Evolutionary conservation across 768 basidiomycete species (phyloP), one percentile per base, ranked within the genome.

Genomic region (Russula virescens): DNA sequence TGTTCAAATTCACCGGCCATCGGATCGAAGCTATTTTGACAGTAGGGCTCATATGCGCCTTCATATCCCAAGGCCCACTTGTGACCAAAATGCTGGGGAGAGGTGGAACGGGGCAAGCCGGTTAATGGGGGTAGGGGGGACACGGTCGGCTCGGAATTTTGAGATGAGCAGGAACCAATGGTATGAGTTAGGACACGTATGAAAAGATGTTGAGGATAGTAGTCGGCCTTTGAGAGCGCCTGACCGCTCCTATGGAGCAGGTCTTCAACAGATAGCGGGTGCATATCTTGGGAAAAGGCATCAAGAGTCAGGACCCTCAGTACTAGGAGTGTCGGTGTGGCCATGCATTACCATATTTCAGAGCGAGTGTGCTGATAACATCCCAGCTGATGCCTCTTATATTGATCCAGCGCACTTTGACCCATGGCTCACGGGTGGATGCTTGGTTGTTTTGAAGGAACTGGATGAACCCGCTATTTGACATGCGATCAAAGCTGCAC

Each of bases 361-460:
- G 71, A 21, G 85, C 83, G 35, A 89, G 72, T 0, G 83, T 81
- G 68, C 84, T 86, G 67, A 90, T 79, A 42, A 89, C 85, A 68
- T 88, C 87, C 86, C 87, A 89, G 65, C 82, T 75, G 43, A 80
- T 74, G 6, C 88, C 88, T 25, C 81, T 83, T 64, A 89, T 79
- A 66, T 87, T 86, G 56, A 89, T 88, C 87, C 87, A 90, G 55
- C 88, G 75, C 19, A 87, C 88, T 69, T 82, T 86, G 28, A 81
- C 81, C 85, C 85, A 87, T 4, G 80, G 73, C 64, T 84, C 82
- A 59, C 77, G 76, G 60, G 74, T 72, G 61, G 80, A 78, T 7
- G 80, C 80, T 8, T 64, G 71, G 16, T 71, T 69, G 62, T 80
- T 75, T 19, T 75, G 68, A 73, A 89, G 76, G 61, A 86, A 73